phyloP scores from a whole-genome alignment of 768 basidiomycete species.

The Leccinum sublutescens region DNA sequence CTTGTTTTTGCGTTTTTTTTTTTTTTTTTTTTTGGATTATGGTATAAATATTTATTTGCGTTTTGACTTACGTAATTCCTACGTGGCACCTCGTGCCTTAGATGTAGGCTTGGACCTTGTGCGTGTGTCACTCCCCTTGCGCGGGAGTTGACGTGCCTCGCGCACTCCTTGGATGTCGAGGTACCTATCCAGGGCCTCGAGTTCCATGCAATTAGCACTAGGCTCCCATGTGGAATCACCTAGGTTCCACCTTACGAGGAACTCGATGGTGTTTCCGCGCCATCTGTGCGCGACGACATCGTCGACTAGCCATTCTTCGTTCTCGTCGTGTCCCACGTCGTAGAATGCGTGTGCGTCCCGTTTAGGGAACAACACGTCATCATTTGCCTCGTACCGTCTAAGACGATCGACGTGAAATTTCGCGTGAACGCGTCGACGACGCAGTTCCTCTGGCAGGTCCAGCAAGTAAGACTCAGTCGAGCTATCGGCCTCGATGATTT shows the following conservation, averaged over 20 bases:
- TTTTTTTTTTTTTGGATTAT: no score
- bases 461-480: no score
- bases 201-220: neutral
- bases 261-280: neutral
- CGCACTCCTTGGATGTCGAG: neutral
- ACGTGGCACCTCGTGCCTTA: no score
- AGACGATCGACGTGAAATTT: neutral
- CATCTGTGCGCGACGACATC: neutral
- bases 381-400: neutral
- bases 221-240: neutral
- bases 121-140: neutral
- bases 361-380: neutral
- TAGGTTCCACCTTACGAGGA: neutral
- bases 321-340: neutral
- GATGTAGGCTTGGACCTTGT: no score
- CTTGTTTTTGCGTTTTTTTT: no score
- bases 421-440: neutral
- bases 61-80: no score
- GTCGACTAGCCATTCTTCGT: neutral
- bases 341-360: neutral
- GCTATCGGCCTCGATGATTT: neutral
- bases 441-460: neutral
- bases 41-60: no score
- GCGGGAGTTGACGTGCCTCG: neutral
- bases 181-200: neutral